Percentiles rank a stretch among this genome's conserved stretches.
phyloP scores from a whole-genome alignment of 305 asterid species.

The Fraxinus floribunda region DNA sequence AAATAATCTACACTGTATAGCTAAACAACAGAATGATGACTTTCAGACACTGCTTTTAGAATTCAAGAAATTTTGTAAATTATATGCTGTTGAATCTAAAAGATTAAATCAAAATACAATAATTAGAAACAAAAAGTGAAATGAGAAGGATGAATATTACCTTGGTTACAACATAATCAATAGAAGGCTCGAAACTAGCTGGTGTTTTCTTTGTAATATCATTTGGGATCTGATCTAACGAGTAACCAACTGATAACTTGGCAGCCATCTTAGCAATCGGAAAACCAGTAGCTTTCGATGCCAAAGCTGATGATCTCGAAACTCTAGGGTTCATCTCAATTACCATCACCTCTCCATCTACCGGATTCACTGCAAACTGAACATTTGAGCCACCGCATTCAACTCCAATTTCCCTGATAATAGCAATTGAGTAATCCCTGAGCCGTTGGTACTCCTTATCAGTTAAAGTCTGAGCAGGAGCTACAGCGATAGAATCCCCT shows the following conservation, averaged over 20 bases:
- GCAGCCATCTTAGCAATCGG: constrained; percentile 99
- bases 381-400: constrained; percentile 99
- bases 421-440: constrained; percentile 93
- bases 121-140: not conserved
- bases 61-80: not conserved
- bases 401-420: constrained; percentile 96
- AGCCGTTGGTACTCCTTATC: constrained; percentile 95
- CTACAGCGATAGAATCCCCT: constrained; percentile 95
- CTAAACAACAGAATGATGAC: not conserved
- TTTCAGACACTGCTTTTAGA: not conserved
- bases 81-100: not conserved
- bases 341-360: constrained; percentile 93
- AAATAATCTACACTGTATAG: not conserved
- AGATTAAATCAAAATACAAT: not conserved
- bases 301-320: constrained; percentile 92
- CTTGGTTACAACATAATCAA: constrained; percentile 97
- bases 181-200: constrained; percentile 98
- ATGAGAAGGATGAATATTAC: constrained; percentile 31
- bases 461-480: constrained; percentile 96
- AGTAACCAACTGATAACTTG: constrained; percentile 85
- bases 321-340: constrained; percentile 99
- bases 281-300: constrained; percentile 98
- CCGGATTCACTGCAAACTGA: constrained; percentile 91
- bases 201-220: constrained; percentile 97
- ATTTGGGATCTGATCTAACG: constrained; percentile 96